Conservation (phyloP, 1,284 basidiomycete species). For the Earliella scabrosa region DNA sequence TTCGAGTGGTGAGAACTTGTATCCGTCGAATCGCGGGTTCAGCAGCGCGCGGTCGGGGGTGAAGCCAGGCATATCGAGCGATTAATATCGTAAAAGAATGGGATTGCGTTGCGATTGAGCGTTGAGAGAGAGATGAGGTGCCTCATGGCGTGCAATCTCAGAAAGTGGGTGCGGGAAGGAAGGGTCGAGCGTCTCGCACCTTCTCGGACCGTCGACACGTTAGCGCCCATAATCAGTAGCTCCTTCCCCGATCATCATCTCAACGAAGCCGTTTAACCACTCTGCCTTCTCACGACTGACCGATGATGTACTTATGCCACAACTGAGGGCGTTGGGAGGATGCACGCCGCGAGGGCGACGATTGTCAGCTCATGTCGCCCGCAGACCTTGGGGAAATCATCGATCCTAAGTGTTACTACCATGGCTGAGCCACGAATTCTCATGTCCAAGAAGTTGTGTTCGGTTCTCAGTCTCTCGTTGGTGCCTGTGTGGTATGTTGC, state of each 20-base stretch:
- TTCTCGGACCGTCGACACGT: constrained; percentile 3
- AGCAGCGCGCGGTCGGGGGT: constrained; percentile 51
- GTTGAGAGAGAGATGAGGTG: not conserved
- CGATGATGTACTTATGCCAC: not conserved
- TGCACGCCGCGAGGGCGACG: too few species aligned
- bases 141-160: not conserved
- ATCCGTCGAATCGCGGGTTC: constrained; percentile 87
- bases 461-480: too few species aligned
- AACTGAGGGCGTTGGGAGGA: too few species aligned
- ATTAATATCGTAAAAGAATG: not conserved
- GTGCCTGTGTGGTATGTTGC: too few species aligned
- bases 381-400: too few species aligned
- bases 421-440: too few species aligned
- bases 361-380: too few species aligned
- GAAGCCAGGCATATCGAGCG: constrained; percentile 33
- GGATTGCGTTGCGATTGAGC: too few species aligned
- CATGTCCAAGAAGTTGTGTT: too few species aligned
- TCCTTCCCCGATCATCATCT: not conserved
- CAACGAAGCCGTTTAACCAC: not conserved
- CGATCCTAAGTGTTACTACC: too few species aligned
- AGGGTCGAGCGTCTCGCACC: not conserved
- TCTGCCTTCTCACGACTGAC: not conserved
- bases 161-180: not conserved
- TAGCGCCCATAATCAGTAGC: not conserved
- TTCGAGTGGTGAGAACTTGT: constrained; percentile 67